phyloP scores from a whole-genome alignment of 164 flowering plant genomes.

The Magnolia officinalis region DNA sequence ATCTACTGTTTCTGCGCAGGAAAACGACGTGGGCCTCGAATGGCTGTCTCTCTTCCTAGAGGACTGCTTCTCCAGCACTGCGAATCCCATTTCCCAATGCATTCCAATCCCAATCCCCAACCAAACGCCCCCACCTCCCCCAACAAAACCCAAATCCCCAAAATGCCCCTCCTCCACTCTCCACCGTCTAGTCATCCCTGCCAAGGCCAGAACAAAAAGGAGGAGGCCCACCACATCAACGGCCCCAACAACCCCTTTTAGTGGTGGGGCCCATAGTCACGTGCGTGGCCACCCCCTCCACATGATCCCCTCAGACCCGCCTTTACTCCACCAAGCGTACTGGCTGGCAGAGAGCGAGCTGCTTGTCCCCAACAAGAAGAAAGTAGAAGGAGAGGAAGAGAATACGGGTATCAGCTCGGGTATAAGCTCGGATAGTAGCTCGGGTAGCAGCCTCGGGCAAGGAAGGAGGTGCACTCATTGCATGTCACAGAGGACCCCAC shows the following conservation, averaged over 20 bases:
- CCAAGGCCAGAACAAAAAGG: conserved; percentile 56
- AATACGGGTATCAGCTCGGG: conserved; percentile 3
- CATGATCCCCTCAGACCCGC: conserved; percentile 34
- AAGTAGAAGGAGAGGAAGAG: neutral
- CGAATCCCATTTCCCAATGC: conserved; percentile 27
- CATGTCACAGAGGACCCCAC: conserved; percentile 60
- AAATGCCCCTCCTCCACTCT: conserved; percentile 19
- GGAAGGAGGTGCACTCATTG: conserved; percentile 67
- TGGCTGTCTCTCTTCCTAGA: conserved; percentile 60
- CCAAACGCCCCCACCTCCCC: neutral
- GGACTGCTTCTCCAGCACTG: conserved; percentile 51
- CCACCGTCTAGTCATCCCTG: conserved; percentile 29
- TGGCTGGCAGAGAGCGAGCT: conserved; percentile 70
- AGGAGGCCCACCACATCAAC: conserved; percentile 15
- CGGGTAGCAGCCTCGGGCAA: conserved; percentile 23
- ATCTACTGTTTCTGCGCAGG: conserved; percentile 26
- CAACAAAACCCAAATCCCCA: conserved; percentile 12
- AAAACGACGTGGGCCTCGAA: conserved; percentile 46
- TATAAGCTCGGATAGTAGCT: neutral
- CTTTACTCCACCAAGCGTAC: conserved; percentile 47
- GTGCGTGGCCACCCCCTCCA: conserved; percentile 17
- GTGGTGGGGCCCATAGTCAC: conserved; percentile 20
- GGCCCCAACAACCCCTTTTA: conserved; percentile 9
- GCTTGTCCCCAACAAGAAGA: conserved; percentile 31
- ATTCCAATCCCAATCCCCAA: neutral